These are phyloP conservation scores for Thelonectria rubi DNA, from an alignment of 2,329 filamentous ascomycete species.

Conservation along the genomic window DNA sequence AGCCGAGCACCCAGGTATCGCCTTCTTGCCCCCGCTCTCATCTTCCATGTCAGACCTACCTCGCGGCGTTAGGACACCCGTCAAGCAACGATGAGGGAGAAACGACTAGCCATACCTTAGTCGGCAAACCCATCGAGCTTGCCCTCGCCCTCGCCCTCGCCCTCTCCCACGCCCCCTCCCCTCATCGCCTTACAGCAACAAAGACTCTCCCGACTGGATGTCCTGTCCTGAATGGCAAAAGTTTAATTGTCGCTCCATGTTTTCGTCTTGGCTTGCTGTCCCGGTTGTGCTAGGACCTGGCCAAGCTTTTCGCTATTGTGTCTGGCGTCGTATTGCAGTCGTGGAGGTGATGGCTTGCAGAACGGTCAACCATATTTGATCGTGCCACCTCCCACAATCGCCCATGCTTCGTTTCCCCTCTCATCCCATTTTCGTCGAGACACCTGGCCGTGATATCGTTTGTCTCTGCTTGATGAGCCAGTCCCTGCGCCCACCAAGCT, in stretches of 20 bases:
- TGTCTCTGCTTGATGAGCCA: neutral
- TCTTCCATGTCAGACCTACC: neutral
- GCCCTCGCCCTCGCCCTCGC: no score
- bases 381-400: slow-evolving; percentile 12
- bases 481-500: neutral
- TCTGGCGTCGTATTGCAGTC: slow-evolving; percentile 19
- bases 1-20: neutral
- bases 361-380: neutral
- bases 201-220: neutral
- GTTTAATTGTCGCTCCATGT: slow-evolving; percentile 14
- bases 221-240: slow-evolving; percentile 18
- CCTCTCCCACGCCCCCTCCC: neutral
- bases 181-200: neutral
- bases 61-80: neutral
- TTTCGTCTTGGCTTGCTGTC: slow-evolving; percentile 23
- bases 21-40: neutral
- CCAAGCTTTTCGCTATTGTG: slow-evolving; percentile 21
- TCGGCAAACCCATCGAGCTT: neutral
- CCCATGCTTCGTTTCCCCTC: neutral
- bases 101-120: neutral
- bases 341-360: neutral
- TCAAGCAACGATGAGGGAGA: neutral
- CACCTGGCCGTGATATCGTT: neutral
- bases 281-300: slow-evolving; percentile 23
- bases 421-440: neutral